Base-by-base conservation (phyloP, 225 moss, liverwort and hornwort genomes). In the Marchantia polymorpha region DNA sequence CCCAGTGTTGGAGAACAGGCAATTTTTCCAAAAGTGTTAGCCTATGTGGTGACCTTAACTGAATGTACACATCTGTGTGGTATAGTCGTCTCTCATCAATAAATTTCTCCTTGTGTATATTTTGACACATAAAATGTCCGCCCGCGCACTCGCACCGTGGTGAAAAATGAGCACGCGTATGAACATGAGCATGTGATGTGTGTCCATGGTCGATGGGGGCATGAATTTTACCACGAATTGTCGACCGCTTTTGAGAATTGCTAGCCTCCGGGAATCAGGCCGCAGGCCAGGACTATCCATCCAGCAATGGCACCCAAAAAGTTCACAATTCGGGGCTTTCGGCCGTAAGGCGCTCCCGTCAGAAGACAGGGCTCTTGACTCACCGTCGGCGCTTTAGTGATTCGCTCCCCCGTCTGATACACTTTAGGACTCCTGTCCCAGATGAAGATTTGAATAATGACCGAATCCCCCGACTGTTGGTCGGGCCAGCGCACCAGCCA, bases 81-180 rank as follows among this genome's bases (percentile, higher is more conserved):
- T 48, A 50, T 77, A 64, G 75, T 58, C 59, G 31, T 77, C 60
- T 77, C 60, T 48, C 61, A 77, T 77, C 77, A 77, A 77, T 77
- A 77, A 77, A 77, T 49, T 64, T n/a, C 64, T 77, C 77, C 49
- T 51, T 77, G 64, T 77, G 61, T 61, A 76, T 77, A 75, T 75
- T 75, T 75, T 75, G 58, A 20, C 31, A 59, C 4, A 53, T 7
- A 15, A 73, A 0, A 73, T 29, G 22, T 70, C 22, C 58, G 58
- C 39, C 39, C 71, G 49, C 12, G 20, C 22, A 47, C n/a, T 50
- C 6, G 23, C n/a, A 70, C 39, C 39, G 5, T 2, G 39, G 2
- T 39, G 39, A 39, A 5, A 39, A 39, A 39, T 39, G 39, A 39
- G 39, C 39, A 22, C 48, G 48, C 50, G 50, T 7, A n/a, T n/a